Percentiles rank a stretch among this genome's conserved stretches.
Evolutionary conservation across 306 rosid genomes (phyloP).

Genomic region (Dalbergia cultrata): DNA sequence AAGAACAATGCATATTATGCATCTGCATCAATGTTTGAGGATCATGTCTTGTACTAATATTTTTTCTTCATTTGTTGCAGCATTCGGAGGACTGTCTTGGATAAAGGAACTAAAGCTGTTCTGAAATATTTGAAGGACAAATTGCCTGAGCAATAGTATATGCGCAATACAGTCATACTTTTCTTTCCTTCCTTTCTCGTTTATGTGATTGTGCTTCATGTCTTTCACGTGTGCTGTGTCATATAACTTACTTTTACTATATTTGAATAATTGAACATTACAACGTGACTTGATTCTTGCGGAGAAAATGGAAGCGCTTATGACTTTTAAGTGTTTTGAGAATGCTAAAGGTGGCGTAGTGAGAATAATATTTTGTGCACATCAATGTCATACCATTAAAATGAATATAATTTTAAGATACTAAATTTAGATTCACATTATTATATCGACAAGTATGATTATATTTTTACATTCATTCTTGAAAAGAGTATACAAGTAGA

Average conservation of each 20-base stretch:
- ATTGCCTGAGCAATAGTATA: slow-evolving; percentile 59
- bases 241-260: background rate
- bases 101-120: slow-evolving; percentile 88
- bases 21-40: background rate
- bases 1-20: background rate
- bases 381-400: no score
- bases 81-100: slow-evolving; percentile 86
- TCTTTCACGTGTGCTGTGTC: background rate
- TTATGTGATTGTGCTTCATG: background rate
- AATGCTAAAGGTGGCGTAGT: no score
- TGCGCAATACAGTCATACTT: background rate
- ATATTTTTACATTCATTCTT: no score
- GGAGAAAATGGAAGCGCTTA: no score
- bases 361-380: no score
- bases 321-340: no score
- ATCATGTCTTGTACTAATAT: background rate
- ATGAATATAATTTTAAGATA: no score
- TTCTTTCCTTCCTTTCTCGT: background rate
- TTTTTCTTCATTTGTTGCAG: slow-evolving; percentile 55
- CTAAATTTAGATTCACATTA: no score
- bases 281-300: background rate
- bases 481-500: no score
- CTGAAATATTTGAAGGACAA: slow-evolving; percentile 82
- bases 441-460: no score
- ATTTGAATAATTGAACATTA: slow-evolving; percentile 14